Evolutionary conservation across 345 rosid species (phyloP), one percentile per base, ranked within the genome.

Genomic region (Camelina laxa): DNA sequence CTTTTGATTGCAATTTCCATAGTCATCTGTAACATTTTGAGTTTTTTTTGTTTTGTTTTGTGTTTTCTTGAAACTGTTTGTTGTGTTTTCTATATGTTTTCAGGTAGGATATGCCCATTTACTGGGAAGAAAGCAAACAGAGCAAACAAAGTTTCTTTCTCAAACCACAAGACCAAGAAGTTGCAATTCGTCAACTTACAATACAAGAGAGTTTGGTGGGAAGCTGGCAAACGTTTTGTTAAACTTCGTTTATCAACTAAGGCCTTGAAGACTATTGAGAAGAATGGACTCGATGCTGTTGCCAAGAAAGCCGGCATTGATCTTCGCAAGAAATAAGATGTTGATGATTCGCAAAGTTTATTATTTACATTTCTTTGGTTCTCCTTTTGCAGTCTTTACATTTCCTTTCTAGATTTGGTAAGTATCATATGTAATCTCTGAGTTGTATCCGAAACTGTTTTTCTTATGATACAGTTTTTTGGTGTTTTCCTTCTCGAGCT

Each of bases 261-360:
- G 75, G 99, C 97, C 0, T 69, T 95, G 66, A 92, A 92, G 89
- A 95, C 97, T 21, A 90, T 91, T 47, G 97, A 95, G 85, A 95
- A 95, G 77, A 90, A 95, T 12, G 97, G 99, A 42, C 84, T 91
- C 41, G 97, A 91, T 67, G 97, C 97, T 47, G 97, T 95, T 69
- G 97, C 99, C 76, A 92, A 91, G 85, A 95, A 95, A 82, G 97
- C 97, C 0, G 97, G 97, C 60, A 86, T 95, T 6, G 96, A 95
- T 84, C 93, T 95, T 74, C 67, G 91, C 48, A 95, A 90, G 84
- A 65, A 78, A 54, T 78, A 78, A 27, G 30, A 27, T 38, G n/a
- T 13, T 63, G 44, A 39, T 27, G 30, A 27, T 27, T 17, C 22
- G 12, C 31, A 57, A 30, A 4, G 10, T 17, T 59, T 27, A 27